Evolutionary conservation across 2,329 filamentous ascomycete genomes (phyloP).

Genomic region (Colletotrichum cuscutae): DNA sequence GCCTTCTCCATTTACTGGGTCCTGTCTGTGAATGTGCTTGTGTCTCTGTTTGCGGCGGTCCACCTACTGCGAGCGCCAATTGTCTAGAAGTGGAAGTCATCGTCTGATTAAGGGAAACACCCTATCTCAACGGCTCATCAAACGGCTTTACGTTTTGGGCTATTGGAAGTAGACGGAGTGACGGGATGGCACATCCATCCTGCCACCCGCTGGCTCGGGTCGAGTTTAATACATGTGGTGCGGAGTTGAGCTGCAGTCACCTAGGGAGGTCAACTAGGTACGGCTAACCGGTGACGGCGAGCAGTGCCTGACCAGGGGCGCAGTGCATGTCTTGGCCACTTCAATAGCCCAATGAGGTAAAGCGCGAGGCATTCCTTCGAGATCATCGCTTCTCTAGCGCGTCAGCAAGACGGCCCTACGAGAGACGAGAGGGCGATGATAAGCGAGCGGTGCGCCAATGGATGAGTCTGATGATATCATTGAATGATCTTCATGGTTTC

Average conservation of each 20-base stretch:
- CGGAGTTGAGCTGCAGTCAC: background rate
- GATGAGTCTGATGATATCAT: background rate
- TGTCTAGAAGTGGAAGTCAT: background rate
- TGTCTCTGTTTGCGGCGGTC: background rate
- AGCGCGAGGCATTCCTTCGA: conserved; percentile 7
- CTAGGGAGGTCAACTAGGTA: background rate
- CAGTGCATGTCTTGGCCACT: conserved; percentile 33
- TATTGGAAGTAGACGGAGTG: conserved; percentile 11
- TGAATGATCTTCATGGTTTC: background rate
- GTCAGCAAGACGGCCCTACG: background rate
- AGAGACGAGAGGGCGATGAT: background rate
- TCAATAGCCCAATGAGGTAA: conserved; percentile 29
- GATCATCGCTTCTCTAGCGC: background rate
- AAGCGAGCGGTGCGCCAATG: background rate
- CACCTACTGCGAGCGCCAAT: background rate
- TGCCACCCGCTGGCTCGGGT: background rate
- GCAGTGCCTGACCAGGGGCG: background rate
- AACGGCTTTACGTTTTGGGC: conserved; percentile 6
- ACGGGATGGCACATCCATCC: background rate
- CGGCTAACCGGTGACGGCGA: background rate
- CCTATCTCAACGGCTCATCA: background rate
- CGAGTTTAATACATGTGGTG: background rate
- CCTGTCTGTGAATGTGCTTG: background rate
- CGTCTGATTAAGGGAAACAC: background rate
- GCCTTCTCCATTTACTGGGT: conserved; percentile 19